Base-by-base conservation (phyloP, 2,329 filamentous ascomycete species). In the Phialophora tarda region DNA sequence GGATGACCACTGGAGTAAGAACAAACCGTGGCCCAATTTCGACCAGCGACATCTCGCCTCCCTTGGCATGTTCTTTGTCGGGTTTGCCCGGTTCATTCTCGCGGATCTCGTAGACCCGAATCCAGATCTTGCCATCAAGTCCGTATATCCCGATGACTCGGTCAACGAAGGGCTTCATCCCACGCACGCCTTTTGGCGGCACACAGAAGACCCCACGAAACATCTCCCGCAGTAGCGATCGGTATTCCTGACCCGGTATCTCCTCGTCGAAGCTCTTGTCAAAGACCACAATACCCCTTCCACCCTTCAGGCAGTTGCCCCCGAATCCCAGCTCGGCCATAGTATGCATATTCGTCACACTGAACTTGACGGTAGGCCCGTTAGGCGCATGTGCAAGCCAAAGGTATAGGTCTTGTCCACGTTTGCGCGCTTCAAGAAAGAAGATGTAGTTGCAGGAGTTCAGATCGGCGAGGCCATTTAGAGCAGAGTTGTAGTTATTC, bases 241-340 rank as follows among this genome's bases (percentile, higher is more conserved):
- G 77, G 71, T 81, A 81, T 70, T 82, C 80, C 32, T 77, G 77
- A 14, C 80, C 80, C 3, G 75, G 74, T 70, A 97, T 84, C 70
- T 85, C 85, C 63, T 96, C 88, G 75, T 97, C 88, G 80, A 99
- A 99, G 21, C 88, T 87, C 61, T 87, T 86, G 77, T 98, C 95
- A 78, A 99, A 99, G 41, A 92, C 95, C 64, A 99, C 88, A 47
- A 99, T 84, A 1, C 95, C 94, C 41, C 95, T 85, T 30, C 92
- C 95, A 66, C 95, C 95, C 81, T 97, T 97, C 68, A 98, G 83
- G 77, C 93, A 97, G 83, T 99, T 99, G 62, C 95, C 95, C 17
- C 93, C 93, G 78, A 99, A 98, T 76, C 97, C 92, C 41, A 99
- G 84, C 79, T 99, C 95, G 75, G 94, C 92, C 92, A 96, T 97